Evolutionary conservation across 768 basidiomycete species (phyloP).

Genomic region (button mushroom (Agaricus bisporus)): DNA sequence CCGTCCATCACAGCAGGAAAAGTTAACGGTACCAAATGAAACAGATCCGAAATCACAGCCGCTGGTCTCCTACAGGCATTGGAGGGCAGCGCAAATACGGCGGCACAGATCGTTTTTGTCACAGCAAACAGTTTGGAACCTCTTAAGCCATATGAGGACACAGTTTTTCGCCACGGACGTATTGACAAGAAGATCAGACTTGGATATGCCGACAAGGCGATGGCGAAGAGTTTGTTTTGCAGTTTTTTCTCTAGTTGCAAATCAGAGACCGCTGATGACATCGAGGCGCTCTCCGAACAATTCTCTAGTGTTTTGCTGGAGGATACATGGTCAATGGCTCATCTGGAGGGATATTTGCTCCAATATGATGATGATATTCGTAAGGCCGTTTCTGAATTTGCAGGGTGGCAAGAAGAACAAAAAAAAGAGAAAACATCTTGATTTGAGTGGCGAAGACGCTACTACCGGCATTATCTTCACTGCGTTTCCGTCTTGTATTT

Average conservation of each 20-base stretch:
- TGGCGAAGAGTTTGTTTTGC: conserved; percentile 51
- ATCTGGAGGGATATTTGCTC: background rate
- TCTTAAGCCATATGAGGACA: conserved; percentile 41
- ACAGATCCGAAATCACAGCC: no score
- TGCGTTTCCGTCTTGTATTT: no score
- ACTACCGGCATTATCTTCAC: no score
- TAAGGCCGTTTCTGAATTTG: background rate
- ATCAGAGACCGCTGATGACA: background rate
- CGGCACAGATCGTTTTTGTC: conserved; percentile 54
- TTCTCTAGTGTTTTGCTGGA: conserved; percentile 59
- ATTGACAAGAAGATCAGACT: conserved; percentile 68
- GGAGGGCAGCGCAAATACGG: conserved; percentile 26
- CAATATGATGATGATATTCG: background rate
- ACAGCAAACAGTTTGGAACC: conserved; percentile 56
- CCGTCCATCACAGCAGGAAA: background rate
- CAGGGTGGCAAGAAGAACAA: background rate
- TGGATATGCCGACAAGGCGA: conserved; percentile 50
- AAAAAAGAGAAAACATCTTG: background rate
- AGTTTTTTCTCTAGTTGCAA: conserved; percentile 35
- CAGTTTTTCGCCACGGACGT: conserved; percentile 54
- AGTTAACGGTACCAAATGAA: no score
- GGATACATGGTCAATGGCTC: background rate
- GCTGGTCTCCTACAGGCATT: no score
- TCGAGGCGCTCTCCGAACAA: conserved; percentile 8
- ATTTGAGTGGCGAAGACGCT: no score